These are phyloP conservation scores for Dactylellina parvicollis DNA, from an alignment of 2,329 filamentous ascomycete species.

Conservation along the genomic window DNA sequence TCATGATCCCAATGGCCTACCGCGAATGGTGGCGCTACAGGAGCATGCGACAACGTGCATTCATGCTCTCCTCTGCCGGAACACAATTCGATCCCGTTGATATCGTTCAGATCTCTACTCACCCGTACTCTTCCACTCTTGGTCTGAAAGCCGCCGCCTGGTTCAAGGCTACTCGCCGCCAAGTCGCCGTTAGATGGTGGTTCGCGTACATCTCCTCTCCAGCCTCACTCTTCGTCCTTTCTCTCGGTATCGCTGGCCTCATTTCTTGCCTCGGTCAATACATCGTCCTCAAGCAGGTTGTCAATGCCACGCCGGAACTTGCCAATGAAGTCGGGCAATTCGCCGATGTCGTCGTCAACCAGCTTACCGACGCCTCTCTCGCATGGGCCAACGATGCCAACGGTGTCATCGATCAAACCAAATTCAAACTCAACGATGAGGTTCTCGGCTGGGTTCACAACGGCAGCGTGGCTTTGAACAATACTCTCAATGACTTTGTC, in stretches of 20 bases:
- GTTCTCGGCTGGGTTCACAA: constrained; percentile 88
- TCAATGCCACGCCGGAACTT: constrained; percentile 79
- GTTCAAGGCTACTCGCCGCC: constrained; percentile 72
- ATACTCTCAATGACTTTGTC: constrained; percentile 84
- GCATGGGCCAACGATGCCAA: constrained; percentile 83
- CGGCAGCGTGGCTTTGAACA: constrained; percentile 82
- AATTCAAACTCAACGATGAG: constrained; percentile 80
- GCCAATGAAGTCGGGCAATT: constrained; percentile 80
- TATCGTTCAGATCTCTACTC: constrained; percentile 84
- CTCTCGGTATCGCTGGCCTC: constrained; percentile 81
- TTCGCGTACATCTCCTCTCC: constrained; percentile 87
- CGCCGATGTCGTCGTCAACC: constrained; percentile 78
- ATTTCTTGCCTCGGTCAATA: constrained; percentile 85
- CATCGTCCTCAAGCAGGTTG: constrained; percentile 76
- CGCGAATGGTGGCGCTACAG: constrained; percentile 82
- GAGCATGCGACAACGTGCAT: constrained; percentile 74
- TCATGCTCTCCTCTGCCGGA: constrained; percentile 72
- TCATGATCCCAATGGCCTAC: constrained; percentile 80
- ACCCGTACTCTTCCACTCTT: constrained; percentile 76
- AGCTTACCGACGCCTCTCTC: constrained; percentile 76
- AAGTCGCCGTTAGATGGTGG: constrained; percentile 81
- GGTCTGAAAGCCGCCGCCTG: constrained; percentile 76
- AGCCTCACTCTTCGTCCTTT: constrained; percentile 84
- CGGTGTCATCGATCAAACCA: constrained; percentile 72
- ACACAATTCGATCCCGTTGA: constrained; percentile 78